Evolutionary conservation across 176 grass and related monocot genomes (phyloP), one percentile per base, ranked within the genome.

Genomic region (Oryza australiensis): DNA sequence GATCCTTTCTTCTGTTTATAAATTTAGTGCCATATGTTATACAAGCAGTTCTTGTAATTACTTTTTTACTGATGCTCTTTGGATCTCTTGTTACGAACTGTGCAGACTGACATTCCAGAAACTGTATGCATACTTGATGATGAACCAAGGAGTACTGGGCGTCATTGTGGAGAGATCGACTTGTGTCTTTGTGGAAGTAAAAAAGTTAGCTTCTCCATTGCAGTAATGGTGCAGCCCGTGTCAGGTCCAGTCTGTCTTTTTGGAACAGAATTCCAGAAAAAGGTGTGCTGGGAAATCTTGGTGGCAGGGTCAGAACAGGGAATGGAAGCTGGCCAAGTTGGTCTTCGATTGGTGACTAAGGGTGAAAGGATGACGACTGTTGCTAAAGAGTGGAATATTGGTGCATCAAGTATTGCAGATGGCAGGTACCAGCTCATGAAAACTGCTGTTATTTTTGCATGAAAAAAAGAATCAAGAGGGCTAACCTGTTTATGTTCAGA

Each of bases 311-410:
- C 91, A 33, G 96, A 99, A 78, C 96, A 99, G 84, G 96, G 96
- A 66, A 95, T 99, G 84, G 96, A 99, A 82, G 96, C 96, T 73
- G 96, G 96, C 26, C 93, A 95, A 75, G 91, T 99, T 93, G 96
- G 96, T 37, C 87, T 99, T 75, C 82, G 96, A 29, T 85, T 99
- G 35, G 93, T 99, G 34, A 95, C 82, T 32, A 99, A 95, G 84
- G 93, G 93, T 73, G 88, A 93, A 81, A 91, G 91, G 80, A 80
- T 93, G 72, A 99, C 96, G 11, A 93, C 91, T 71, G 93, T 98
- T 85, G 87, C 87, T 85, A 98, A 93, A 86, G 96, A 99, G 60
- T 99, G 93, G 93, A 95, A 91, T 90, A 93, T 99, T 72, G 96
- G 96, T 65, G 86, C 96, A 29, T 91, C 88, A 13, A 93, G 91